Percentiles rank a stretch among this genome's conserved stretches.
Evolutionary conservation across 2,329 filamentous ascomycete genomes (phyloP).

Genomic region (Penicillium sp.): DNA sequence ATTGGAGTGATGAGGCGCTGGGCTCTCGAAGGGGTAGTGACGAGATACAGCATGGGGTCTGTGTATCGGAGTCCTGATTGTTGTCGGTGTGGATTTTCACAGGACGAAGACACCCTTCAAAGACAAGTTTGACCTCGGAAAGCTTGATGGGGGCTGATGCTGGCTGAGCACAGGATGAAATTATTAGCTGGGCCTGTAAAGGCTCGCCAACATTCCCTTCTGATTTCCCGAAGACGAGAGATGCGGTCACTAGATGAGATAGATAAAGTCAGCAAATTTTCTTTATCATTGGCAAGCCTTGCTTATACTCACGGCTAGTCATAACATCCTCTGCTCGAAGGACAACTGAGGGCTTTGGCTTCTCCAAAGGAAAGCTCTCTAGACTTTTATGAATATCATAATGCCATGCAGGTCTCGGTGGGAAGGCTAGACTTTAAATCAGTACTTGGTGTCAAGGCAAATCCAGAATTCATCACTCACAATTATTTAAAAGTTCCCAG

Average conservation of each 20-base stretch:
- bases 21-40: constrained; percentile 41
- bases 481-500: constrained; percentile 58
- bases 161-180: constrained; percentile 54
- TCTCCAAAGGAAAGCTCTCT: constrained; percentile 39
- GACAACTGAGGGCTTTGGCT: constrained; percentile 51
- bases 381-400: constrained; percentile 56
- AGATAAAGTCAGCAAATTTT: constrained; percentile 23
- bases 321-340: constrained; percentile 54
- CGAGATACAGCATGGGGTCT: constrained; percentile 32
- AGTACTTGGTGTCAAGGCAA: neutral
- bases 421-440: constrained; percentile 37
- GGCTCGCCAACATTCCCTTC: constrained; percentile 65
- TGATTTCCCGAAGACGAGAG: constrained; percentile 57
- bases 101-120: constrained; percentile 55
- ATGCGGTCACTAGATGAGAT: constrained; percentile 54
- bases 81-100: constrained; percentile 45
- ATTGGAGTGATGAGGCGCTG: constrained; percentile 35
- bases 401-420: constrained; percentile 36
- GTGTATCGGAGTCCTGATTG: constrained; percentile 25
- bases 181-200: constrained; percentile 58
- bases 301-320: constrained; percentile 48
- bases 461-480: constrained; percentile 27
- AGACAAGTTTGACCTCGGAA: constrained; percentile 55
- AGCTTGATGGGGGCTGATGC: constrained; percentile 53
- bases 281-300: neutral